Evolutionary conservation across 106 monocot species (phyloP), one percentile per base, ranked within the genome.

Genomic region (Dioscorea zingiberensis): DNA sequence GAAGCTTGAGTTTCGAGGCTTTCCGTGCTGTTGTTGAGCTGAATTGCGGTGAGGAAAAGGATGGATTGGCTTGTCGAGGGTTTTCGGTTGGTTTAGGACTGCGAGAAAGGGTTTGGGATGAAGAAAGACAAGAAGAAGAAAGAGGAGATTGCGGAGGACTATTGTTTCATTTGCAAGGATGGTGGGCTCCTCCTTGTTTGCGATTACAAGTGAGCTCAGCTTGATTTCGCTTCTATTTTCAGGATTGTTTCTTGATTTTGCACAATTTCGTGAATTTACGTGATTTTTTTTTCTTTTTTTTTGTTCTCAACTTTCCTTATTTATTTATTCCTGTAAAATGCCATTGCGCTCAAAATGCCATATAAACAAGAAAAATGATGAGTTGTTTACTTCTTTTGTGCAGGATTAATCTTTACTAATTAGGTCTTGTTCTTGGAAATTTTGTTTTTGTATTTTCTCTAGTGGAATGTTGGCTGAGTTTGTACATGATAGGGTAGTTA

Each of bases 141-240:
- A 56, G 80, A 71, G n/a, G 74, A 74, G 54, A 48, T 65, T 4
- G 66, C 80, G 3, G 83, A 87, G 64, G 80, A 87, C 30, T 74
- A 60, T 45, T 87, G 87, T 74, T 87, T 87, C 74, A 21, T 22
- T 16, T 87, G 87, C 80, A 87, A 87, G 61, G 87, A 87, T 64
- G 83, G 83, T 44, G 87, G 83, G 21, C 57, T 68, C 22, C 79
- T 87, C 25, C 77, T 70, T 28, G 68, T 80, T 14, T 87, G 87
- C 62, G 83, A 87, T 58, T 77, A 62, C 74, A 87, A 72, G 87
- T 87, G 63, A 74, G 79, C 18, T 59, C 24, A 4, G 51, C 15
- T 53, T 53, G 13, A 16, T 53, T 53, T 59, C 14, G 14, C 23
- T 59, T 59, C 27, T 61, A 13, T 61, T 27, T 29, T 61, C 30